Percentiles rank a stretch among this genome's conserved stretches.
phyloP scores from a whole-genome alignment of 805 yeast species.

The Metschnikowia chrysomelidarum region DNA sequence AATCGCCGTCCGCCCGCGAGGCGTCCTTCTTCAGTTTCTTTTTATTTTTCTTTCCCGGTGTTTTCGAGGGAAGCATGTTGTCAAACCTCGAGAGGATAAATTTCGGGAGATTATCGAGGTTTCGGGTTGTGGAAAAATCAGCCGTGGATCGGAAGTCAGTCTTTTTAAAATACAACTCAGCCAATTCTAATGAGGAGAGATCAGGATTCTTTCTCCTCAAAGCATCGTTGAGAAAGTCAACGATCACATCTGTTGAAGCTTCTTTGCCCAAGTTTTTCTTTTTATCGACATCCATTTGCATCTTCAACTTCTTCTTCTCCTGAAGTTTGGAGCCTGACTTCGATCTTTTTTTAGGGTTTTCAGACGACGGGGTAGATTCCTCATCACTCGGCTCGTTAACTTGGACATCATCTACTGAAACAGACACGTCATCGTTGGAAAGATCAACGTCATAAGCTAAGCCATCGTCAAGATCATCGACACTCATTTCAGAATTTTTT shows the following conservation, averaged over 20 bases:
- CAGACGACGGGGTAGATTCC: slow-evolving; percentile 10
- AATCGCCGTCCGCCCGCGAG: slow-evolving; percentile 16
- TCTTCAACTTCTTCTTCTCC: slow-evolving; percentile 62
- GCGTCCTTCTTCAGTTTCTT: slow-evolving; percentile 30
- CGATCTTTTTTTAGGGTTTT: slow-evolving; percentile 24
- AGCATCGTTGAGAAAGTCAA: slow-evolving; percentile 63
- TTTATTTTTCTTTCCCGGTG: slow-evolving; percentile 27
- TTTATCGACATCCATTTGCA: slow-evolving; percentile 60
- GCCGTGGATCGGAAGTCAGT: slow-evolving; percentile 60
- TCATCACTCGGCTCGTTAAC: slow-evolving; percentile 7
- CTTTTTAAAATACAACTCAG: slow-evolving; percentile 60
- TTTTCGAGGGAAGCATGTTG: slow-evolving; percentile 40
- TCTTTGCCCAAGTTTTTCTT: slow-evolving; percentile 55
- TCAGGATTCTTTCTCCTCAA: slow-evolving; percentile 62
- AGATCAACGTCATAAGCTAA: slow-evolving; percentile 55
- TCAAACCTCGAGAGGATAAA: slow-evolving; percentile 54
- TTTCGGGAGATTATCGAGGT: slow-evolving; percentile 50
- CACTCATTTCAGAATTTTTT: slow-evolving; percentile 9
- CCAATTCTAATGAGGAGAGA: slow-evolving; percentile 71
- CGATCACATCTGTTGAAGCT: slow-evolving; percentile 53
- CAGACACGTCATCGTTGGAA: slow-evolving; percentile 15
- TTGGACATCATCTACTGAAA: slow-evolving; percentile 1
- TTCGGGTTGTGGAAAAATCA: slow-evolving; percentile 50
- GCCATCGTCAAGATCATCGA: slow-evolving; percentile 82
- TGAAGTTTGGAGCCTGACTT: slow-evolving; percentile 44